Evolutionary conservation across 305 asterid species (phyloP).

Genomic region (Withania somnifera): DNA sequence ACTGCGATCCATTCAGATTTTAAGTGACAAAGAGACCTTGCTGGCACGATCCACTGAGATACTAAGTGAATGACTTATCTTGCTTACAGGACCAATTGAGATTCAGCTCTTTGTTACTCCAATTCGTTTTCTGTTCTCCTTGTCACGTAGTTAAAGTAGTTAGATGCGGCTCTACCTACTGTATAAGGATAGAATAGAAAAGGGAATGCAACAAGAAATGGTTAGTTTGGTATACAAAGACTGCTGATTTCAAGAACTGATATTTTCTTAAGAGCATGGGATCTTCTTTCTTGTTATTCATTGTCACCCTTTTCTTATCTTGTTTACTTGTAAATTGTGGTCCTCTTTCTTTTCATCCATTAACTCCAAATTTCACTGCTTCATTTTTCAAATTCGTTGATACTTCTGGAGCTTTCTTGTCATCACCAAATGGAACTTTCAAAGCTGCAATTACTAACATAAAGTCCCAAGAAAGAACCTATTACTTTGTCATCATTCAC

Average conservation of each 20-base stretch:
- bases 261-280: slow-evolving; percentile 19
- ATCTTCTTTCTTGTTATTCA: background rate
- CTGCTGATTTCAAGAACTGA: background rate
- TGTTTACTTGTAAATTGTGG: slow-evolving; percentile 17
- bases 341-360: slow-evolving; percentile 13
- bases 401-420: slow-evolving; percentile 38
- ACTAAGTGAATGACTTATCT: background rate
- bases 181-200: background rate
- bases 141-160: background rate
- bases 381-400: slow-evolving; percentile 30
- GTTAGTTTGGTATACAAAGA: too few species aligned
- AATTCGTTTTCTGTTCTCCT: background rate
- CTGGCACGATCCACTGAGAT: background rate
- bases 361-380: slow-evolving; percentile 33
- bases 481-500: slow-evolving; percentile 32
- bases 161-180: background rate
- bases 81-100: background rate
- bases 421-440: slow-evolving; percentile 23
- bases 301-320: slow-evolving; percentile 8
- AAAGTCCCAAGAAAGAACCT: slow-evolving; percentile 20
- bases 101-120: background rate
- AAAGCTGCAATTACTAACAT: slow-evolving; percentile 31
- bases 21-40: background rate
- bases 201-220: background rate
- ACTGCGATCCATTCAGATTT: too few species aligned